Conservation (phyloP, 108 stramenopile species). For the Nitzschia inconspicua region DNA sequence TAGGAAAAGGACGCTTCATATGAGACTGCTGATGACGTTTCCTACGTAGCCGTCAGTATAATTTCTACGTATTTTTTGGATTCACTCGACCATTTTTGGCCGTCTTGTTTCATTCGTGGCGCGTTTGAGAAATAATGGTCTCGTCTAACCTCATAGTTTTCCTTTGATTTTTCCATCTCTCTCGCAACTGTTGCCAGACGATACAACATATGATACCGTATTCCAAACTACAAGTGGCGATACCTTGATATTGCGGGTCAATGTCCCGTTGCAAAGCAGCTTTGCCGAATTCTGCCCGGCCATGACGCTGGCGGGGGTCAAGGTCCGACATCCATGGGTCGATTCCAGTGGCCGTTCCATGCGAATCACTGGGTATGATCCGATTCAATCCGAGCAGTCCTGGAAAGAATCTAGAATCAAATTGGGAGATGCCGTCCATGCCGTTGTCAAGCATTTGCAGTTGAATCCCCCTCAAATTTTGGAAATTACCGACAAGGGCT, state of each 20-base stretch:
- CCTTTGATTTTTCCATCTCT: background rate
- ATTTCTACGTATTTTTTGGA: too few species aligned
- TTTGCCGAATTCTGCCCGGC: conserved; percentile 35
- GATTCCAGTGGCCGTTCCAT: conserved; percentile 35
- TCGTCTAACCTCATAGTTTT: background rate
- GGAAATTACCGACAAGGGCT: conserved; percentile 58
- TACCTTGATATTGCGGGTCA: conserved; percentile 71
- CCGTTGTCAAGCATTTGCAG: conserved; percentile 75
- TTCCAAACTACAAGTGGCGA: conserved; percentile 74
- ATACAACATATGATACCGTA: conserved; percentile 78
- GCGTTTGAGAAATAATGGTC: background rate
- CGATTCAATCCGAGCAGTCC: conserved; percentile 46
- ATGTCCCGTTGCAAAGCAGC: conserved; percentile 35
- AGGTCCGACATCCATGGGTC: conserved; percentile 66
- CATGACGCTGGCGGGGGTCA: conserved; percentile 78
- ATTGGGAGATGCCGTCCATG: conserved; percentile 71
- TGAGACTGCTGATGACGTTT: too few species aligned
- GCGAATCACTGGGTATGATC: conserved; percentile 65
- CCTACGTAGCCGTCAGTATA: too few species aligned
- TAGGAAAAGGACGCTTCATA: background rate
- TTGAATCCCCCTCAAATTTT: conserved; percentile 66
- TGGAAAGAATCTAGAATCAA: conserved; percentile 51
- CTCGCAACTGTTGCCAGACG: conserved; percentile 33
- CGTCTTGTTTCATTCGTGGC: conserved; percentile 1
- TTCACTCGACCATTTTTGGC: background rate